Conservation (phyloP, 768 basidiomycete species). For the Leucocoprinus birnbaumii region DNA sequence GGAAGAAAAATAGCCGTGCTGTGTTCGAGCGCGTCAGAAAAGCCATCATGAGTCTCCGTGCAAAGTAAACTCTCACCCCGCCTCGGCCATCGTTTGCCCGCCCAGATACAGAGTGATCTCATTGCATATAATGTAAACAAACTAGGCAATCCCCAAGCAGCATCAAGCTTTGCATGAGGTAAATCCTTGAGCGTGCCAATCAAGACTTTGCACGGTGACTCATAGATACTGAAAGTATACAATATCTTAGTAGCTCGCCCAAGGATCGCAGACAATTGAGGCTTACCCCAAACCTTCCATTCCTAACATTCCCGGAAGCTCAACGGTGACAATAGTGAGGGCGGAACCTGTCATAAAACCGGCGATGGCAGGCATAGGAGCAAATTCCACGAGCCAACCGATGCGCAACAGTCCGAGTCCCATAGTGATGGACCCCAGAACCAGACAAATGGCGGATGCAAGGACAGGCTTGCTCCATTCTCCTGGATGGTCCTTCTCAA, state of each 20-base stretch:
- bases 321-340: constrained; percentile 86
- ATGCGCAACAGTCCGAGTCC: constrained; percentile 85
- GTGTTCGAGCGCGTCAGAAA: too few species aligned
- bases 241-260: background rate
- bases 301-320: constrained; percentile 89
- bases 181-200: constrained; percentile 91
- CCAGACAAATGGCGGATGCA: constrained; percentile 79
- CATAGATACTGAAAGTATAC: constrained; percentile 72
- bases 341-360: constrained; percentile 99
- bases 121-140: constrained; percentile 70
- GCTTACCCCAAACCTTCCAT: constrained; percentile 78
- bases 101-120: constrained; percentile 48
- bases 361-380: constrained; percentile 79
- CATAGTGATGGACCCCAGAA: constrained; percentile 89
- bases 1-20: constrained; percentile 77
- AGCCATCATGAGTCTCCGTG: too few species aligned
- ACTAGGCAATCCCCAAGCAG: constrained; percentile 84
- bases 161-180: constrained; percentile 68
- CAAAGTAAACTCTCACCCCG: constrained; percentile 46
- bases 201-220: constrained; percentile 80
- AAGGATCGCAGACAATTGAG: constrained; percentile 2
- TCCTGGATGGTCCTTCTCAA: constrained; percentile 50
- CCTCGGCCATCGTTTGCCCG: constrained; percentile 59
- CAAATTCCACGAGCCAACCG: constrained; percentile 96
- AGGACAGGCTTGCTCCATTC: constrained; percentile 70